A percentile compares a stretch with the other conserved stretches of the same genome.
These are phyloP conservation scores for Xylaria sp. DNA, from an alignment of 2,329 filamentous ascomycete species.

Conservation along the genomic window DNA sequence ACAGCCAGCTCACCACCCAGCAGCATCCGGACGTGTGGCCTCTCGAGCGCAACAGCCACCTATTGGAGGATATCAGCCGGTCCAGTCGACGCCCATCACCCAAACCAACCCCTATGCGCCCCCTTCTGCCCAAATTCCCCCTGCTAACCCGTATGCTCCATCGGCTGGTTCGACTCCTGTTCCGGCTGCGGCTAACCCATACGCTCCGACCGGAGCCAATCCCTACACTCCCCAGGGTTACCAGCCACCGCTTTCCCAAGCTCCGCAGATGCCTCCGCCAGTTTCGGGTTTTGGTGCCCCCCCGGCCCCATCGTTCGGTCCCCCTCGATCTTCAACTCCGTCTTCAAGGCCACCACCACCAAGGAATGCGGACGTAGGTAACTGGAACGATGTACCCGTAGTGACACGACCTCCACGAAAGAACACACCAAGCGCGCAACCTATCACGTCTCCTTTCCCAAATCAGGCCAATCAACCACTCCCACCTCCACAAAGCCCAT, in stretches of 20 bases:
- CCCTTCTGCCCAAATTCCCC: conserved; percentile 39
- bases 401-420: conserved; percentile 79
- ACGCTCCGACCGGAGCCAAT: conserved; percentile 48
- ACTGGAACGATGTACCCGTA: conserved; percentile 96
- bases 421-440: conserved; percentile 76
- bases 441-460: conserved; percentile 81
- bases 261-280: conserved; percentile 41
- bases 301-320: conserved; percentile 56
- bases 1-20: conserved; percentile 48
- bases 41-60: conserved; percentile 56
- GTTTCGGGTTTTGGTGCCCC: conserved; percentile 50
- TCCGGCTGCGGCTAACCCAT: conserved; percentile 50
- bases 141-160: conserved; percentile 51
- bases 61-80: conserved; percentile 60
- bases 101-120: conserved; percentile 51
- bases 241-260: conserved; percentile 60
- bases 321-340: conserved; percentile 74
- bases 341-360: conserved; percentile 76
- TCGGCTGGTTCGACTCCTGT: conserved; percentile 46
- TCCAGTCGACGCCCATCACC: conserved; percentile 52
- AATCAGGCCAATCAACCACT: conserved; percentile 67
- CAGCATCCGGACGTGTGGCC: conserved; percentile 42
- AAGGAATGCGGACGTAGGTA: conserved; percentile 75
- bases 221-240: conserved; percentile 63
- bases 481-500: conserved; percentile 69